Conservation (phyloP, 2,329 filamentous ascomycete genomes). For the Chrysoporthe austroafricana region DNA sequence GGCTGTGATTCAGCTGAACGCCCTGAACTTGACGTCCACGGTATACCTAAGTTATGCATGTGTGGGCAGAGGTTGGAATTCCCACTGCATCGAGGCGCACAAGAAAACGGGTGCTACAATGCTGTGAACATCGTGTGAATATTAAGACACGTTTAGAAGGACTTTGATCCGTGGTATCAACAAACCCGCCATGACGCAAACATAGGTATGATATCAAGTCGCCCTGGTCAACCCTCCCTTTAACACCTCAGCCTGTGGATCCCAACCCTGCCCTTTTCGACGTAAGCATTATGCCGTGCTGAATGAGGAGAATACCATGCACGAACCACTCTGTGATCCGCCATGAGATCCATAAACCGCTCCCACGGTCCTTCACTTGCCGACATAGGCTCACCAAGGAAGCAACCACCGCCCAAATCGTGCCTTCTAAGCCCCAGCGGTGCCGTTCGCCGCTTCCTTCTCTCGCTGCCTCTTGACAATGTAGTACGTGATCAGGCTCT, state of each 20-base stretch:
- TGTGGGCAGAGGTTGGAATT: neutral
- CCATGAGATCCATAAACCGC: neutral
- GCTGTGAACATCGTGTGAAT: constrained; percentile 20
- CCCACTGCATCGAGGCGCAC: neutral
- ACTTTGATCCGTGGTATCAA: constrained; percentile 21
- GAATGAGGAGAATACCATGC: neutral
- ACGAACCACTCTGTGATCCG: neutral
- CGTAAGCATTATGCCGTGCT: neutral
- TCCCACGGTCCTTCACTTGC: neutral
- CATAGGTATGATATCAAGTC: constrained; percentile 17
- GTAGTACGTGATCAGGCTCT: constrained; percentile 81
- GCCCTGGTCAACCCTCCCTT: neutral
- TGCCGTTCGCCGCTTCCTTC: constrained; percentile 25
- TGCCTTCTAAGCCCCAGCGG: constrained; percentile 18
- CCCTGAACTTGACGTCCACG: neutral
- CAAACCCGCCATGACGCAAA: constrained; percentile 6
- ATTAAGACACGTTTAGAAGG: constrained; percentile 13
- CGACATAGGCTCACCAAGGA: neutral
- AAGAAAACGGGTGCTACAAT: neutral
- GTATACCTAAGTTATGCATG: neutral
- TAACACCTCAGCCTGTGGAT: neutral
- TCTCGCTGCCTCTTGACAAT: constrained; percentile 73
- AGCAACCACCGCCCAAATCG: constrained; percentile 7
- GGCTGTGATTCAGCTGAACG: neutral
- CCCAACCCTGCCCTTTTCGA: neutral